Evolutionary conservation across 306 rosid genomes (phyloP).

Genomic region (Lathyrus tuberosus): DNA sequence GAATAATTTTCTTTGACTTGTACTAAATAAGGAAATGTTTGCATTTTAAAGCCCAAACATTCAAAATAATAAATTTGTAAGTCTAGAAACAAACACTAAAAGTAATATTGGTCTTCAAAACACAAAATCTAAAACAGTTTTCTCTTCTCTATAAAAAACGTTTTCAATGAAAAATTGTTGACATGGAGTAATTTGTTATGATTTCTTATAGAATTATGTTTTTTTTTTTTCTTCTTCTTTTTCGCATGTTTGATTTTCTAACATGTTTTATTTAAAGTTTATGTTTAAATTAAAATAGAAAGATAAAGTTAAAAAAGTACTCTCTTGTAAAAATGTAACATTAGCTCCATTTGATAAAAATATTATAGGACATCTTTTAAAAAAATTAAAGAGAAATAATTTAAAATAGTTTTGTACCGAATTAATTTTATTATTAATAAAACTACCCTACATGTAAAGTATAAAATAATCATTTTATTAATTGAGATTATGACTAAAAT

Average conservation of each 20-base stretch:
- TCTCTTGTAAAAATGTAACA: no score
- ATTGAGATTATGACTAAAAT: no score
- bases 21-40: not conserved
- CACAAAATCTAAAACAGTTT: not conserved
- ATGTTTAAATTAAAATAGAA: no score
- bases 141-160: not conserved
- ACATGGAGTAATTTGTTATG: not conserved
- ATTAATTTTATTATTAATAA: no score
- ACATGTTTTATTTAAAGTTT: not conserved
- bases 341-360: no score
- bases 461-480: no score
- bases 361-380: no score
- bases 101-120: not conserved
- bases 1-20: not conserved
- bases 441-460: no score
- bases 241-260: not conserved
- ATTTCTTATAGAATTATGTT: not conserved
- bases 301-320: no score
- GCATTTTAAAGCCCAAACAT: not conserved
- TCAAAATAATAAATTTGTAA: not conserved
- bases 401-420: no score
- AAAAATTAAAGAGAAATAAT: no score
- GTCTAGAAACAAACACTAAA: not conserved
- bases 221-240: not conserved
- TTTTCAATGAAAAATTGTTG: not conserved